These are phyloP conservation scores for Lipomyces sp. DNA, from an alignment of 805 yeast genomes.

Conservation along the genomic window DNA sequence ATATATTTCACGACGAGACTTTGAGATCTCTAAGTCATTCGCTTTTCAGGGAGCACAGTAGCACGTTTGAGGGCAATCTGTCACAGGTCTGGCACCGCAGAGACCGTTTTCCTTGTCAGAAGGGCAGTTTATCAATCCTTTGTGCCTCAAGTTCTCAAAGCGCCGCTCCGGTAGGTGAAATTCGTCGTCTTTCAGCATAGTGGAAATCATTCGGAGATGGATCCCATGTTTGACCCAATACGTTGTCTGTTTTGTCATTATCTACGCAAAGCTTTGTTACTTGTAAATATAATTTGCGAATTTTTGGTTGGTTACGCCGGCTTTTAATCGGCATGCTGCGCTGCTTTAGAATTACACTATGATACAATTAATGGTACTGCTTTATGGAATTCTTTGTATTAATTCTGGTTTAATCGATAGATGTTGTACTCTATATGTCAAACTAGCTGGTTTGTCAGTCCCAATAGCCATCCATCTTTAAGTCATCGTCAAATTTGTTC, in stretches of 20 bases:
- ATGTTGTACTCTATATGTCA: background rate
- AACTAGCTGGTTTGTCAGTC: background rate
- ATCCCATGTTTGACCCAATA: background rate
- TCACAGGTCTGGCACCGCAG: background rate
- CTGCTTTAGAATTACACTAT: background rate
- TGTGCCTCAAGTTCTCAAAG: background rate
- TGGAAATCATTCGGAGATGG: background rate
- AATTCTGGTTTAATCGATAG: background rate
- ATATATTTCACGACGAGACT: background rate
- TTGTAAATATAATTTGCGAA: background rate
- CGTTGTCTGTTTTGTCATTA: background rate
- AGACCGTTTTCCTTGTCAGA: background rate
- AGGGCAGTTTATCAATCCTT: background rate
- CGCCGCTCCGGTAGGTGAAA: background rate
- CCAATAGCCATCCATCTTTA: background rate
- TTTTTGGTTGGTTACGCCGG: background rate
- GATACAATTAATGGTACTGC: background rate
- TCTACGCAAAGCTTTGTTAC: background rate
- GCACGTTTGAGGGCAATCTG: background rate
- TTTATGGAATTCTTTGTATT: background rate
- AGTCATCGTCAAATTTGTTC: background rate
- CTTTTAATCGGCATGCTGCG: background rate
- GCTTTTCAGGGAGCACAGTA: background rate
- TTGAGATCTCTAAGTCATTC: background rate
- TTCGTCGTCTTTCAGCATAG: background rate